These are phyloP conservation scores for Esteya vermicola DNA, from an alignment of 2,329 filamentous ascomycete species.

Conservation along the genomic window DNA sequence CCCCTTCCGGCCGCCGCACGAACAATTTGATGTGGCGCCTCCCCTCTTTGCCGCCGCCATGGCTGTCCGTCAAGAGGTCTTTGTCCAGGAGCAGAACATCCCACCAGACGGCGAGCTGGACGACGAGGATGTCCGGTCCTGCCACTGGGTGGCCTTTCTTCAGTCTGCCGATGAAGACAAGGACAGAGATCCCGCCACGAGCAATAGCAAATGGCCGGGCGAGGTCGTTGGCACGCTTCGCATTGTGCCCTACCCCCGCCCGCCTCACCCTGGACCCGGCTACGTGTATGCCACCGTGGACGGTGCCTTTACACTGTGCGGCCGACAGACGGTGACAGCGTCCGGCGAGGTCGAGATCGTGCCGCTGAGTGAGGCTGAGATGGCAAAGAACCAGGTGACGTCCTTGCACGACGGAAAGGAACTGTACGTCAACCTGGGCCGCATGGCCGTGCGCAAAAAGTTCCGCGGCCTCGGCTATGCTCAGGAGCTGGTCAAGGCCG, in stretches of 20 bases:
- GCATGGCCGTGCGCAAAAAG: conserved; percentile 54
- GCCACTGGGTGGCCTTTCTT: conserved; percentile 74
- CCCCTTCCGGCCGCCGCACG: conserved; percentile 20
- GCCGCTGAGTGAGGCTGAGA: conserved; percentile 8
- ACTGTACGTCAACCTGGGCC: conserved; percentile 70
- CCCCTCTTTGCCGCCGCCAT: conserved; percentile 48
- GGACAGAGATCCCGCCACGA: no score
- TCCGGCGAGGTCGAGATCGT: conserved; percentile 12
- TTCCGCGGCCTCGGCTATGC: conserved; percentile 54
- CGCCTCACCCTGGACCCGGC: conserved; percentile 41
- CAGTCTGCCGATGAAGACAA: conserved; percentile 32
- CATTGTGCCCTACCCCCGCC: conserved; percentile 68
- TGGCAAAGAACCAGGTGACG: neutral
- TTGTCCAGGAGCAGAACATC: conserved; percentile 43
- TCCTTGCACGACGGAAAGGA: conserved; percentile 46
- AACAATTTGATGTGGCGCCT: conserved; percentile 34
- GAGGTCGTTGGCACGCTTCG: conserved; percentile 61
- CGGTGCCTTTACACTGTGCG: conserved; percentile 14
- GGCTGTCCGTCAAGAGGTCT: conserved; percentile 45
- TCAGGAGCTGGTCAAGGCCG: conserved; percentile 50
- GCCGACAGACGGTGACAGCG: neutral
- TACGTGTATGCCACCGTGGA: conserved; percentile 28
- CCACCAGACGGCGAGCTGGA: conserved; percentile 62
- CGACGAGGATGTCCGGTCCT: conserved; percentile 61
- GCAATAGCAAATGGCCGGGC: conserved; percentile 23